Evolutionary conservation across 805 yeast species (phyloP), one percentile per base, ranked within the genome.

Genomic region (Debaryomyces maramus): DNA sequence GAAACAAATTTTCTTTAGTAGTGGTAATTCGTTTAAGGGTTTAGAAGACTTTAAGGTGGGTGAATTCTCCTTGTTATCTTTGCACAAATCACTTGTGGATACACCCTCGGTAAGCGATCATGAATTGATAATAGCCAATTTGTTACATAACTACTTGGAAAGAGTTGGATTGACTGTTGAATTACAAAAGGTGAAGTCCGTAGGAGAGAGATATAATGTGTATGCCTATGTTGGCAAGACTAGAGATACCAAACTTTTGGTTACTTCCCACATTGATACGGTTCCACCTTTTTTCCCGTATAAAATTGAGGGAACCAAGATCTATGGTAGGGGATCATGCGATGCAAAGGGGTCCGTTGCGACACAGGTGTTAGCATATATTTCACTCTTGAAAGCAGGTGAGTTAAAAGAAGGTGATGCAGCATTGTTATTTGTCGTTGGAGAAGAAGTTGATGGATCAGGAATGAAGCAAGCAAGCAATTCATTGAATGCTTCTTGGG

Each of bases 341-440:
- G 90, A 83, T 52, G 89, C 86, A n/a, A 83, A 83, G 53, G 86
- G 72, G 0, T 78, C 86, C 7, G 80, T 83, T 13, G 84, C 86
- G 0, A 57, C 85, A 1, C 87, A 81, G 51, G 63, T 81, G 5
- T 61, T 70, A 20, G 78, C 88, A 1, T 70, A 73, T 20, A 56
- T 72, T n/a, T 75, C 77, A 29, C 52, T 83, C 26, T 43, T 71
- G 4, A 53, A 63, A 3, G 55, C 57, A 2, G 66, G 66, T 1
- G 48, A 56, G 14, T 48, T 78, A 13, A 41, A 51, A 7, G 77
- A 73, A 33, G 85, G 83, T 10, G 88, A 84, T 41, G 68, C 79
- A 5, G 62, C 79, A 0, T 56, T 83, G 7, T 59, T 83, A 34
- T 82, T 66, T 53, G 89, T 82, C 5, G 83, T 82, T n/a, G 85